These are phyloP conservation scores for Debaryomyces castellii DNA, from an alignment of 805 yeast species.

Conservation along the genomic window DNA sequence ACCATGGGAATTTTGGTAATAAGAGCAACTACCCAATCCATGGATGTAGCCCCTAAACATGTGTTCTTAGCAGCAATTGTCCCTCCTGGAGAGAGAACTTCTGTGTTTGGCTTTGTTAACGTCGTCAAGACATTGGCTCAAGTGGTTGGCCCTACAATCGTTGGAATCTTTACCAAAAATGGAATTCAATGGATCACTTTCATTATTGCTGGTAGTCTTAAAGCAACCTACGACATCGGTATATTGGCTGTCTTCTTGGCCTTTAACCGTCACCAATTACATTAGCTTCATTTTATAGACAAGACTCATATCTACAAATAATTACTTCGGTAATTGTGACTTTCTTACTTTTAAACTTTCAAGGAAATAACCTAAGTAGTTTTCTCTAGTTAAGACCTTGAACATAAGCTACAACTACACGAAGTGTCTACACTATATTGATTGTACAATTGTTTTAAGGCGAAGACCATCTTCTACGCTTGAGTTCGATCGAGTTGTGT, in stretches of 20 bases:
- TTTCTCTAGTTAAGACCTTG: too few relatives aligned
- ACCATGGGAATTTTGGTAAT: constrained; percentile 32
- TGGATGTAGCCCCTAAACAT: constrained; percentile 51
- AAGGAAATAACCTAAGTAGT: too few relatives aligned
- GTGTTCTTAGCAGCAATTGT: constrained; percentile 45
- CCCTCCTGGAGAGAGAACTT: constrained; percentile 39
- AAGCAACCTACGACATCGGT: constrained; percentile 42
- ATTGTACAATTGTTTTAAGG: too few relatives aligned
- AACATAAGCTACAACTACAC: too few relatives aligned
- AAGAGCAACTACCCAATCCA: constrained; percentile 42
- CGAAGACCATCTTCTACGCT: too few relatives aligned
- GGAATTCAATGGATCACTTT: constrained; percentile 43
- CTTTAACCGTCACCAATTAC: constrained; percentile 21
- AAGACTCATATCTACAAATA: not conserved
- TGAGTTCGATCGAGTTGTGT: too few relatives aligned
- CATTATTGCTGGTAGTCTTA: constrained; percentile 39
- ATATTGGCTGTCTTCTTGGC: constrained; percentile 27
- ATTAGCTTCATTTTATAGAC: constrained; percentile 3
- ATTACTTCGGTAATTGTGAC: too few relatives aligned
- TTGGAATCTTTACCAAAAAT: constrained; percentile 37
- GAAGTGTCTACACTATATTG: too few relatives aligned
- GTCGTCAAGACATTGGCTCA: constrained; percentile 43
- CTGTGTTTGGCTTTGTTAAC: constrained; percentile 45
- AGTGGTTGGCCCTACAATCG: constrained; percentile 41
- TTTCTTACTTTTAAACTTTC: too few relatives aligned